Evolutionary conservation across 2,329 filamentous ascomycete species (phyloP).

Genomic region (Coniochaeta sp.): DNA sequence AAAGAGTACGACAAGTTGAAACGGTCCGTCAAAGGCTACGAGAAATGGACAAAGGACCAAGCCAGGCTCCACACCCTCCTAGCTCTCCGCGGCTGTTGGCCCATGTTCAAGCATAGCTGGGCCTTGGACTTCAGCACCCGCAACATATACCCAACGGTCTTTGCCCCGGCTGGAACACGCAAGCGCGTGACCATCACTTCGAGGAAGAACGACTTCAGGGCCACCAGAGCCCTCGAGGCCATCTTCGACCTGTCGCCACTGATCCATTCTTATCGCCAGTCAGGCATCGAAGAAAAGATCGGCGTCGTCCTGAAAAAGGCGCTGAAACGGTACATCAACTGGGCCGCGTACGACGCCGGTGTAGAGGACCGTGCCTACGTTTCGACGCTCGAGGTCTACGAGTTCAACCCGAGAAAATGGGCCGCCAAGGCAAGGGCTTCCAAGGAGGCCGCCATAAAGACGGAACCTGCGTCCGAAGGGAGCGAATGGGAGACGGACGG

Average conservation of each 20-base stretch:
- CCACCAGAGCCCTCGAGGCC: conserved; percentile 23
- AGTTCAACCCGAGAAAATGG: conserved; percentile 3
- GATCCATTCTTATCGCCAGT: conserved; percentile 22
- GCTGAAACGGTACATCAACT: conserved; percentile 22
- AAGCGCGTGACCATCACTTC: conserved; percentile 19
- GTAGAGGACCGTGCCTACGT: conserved; percentile 11
- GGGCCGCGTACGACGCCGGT: conserved; percentile 22
- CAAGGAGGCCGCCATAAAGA: not conserved
- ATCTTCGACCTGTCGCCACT: conserved; percentile 25
- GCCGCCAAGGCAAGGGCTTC: not conserved
- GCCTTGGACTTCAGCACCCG: conserved; percentile 22
- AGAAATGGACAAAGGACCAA: conserved; percentile 11
- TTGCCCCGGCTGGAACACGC: conserved; percentile 14
- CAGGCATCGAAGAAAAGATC: conserved; percentile 18
- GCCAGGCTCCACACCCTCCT: conserved; percentile 23
- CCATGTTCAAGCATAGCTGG: conserved; percentile 25
- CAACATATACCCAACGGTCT: conserved; percentile 23
- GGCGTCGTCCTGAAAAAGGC: conserved; percentile 18
- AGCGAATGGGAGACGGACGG: not conserved
- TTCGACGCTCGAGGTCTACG: conserved; percentile 4
- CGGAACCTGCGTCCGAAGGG: not conserved
- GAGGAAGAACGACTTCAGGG: conserved; percentile 19
- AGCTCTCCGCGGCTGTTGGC: conserved; percentile 24
- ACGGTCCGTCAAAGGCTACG: not conserved
- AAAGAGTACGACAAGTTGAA: conserved; percentile 11